Base-by-base conservation (phyloP, 1,284 basidiomycete species). In the Grifola frondosa region DNA sequence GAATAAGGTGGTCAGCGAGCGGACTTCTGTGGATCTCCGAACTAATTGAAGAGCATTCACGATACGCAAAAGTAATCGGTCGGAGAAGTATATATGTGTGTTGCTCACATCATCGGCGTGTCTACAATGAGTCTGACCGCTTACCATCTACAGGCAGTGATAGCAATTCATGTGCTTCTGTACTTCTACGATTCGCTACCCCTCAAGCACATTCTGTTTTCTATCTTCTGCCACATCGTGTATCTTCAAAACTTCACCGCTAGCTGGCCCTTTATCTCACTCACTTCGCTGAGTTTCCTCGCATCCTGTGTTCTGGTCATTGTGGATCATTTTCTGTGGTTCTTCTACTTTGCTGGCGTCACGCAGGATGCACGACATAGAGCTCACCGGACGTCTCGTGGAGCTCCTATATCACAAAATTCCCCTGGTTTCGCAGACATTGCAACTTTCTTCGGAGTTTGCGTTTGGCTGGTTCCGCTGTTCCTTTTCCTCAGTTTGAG, bases 401-500 rank as follows among this genome's bases (percentile, higher is more conserved):
- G 65, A 11, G 57, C 65, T 8, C 38, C 44, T 21, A 53, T 64
- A 22, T 33, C 48, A 1, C 49, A 58, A 19, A 55, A 69, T 11
- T 64, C 66, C 3, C 84, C 81, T n/a, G 75, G 81, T 2, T 95
- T 97, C 62, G 77, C 82, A 41, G 93, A 97, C 57, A 89, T 96
- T 37, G 89, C 93, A 32, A 63, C 61, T 12, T 97, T 95, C 68
- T 97, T 97, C 60, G 91, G 82, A 1, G 68, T 94, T 20, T 96
- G 91, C 66, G 88, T 97, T 5, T 97, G 94, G 94, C 80, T 93
- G 39, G 82, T 86, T 13, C 92, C 93, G 6, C 66, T 97, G 22
- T 97, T 93, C 67, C 68, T 97, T 19, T 97, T 97, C 73, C 69
- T 97, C 52, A 95, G 91, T 60, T 70, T 97, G 43, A 95, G 91